These are phyloP conservation scores for Lactifluus pinguis DNA, from an alignment of 768 basidiomycete genomes.

Conservation along the genomic window DNA sequence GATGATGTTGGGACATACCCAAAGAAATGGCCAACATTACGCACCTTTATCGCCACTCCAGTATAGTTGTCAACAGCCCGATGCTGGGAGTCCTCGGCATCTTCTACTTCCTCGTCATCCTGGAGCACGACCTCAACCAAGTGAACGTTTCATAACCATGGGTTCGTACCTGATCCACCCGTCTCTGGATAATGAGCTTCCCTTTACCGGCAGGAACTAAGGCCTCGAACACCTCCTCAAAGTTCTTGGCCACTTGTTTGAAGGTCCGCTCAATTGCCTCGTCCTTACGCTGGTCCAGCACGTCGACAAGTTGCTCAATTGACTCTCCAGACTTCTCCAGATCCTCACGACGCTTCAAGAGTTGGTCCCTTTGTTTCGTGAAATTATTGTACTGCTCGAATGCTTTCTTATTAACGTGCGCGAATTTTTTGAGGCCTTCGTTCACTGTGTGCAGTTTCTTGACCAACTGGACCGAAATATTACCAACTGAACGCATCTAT, in stretches of 20 bases:
- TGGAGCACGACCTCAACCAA: conserved; percentile 21
- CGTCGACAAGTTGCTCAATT: conserved; percentile 87
- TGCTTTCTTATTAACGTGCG: conserved; percentile 98
- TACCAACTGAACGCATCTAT: not conserved
- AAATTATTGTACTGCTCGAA: conserved; percentile 98
- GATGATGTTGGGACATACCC: not conserved
- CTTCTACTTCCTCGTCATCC: conserved; percentile 70
- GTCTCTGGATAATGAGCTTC: conserved; percentile 82
- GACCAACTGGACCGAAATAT: conserved; percentile 50
- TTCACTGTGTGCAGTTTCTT: conserved; percentile 90
- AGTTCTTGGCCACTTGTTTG: conserved; percentile 95
- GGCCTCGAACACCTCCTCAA: conserved; percentile 94
- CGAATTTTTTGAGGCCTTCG: conserved; percentile 90
- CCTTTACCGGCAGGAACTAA: conserved; percentile 93
- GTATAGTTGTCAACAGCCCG: conserved; percentile 89
- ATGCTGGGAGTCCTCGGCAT: conserved; percentile 63
- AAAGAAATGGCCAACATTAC: not conserved
- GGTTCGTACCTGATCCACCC: conserved; percentile 65
- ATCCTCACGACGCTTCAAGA: conserved; percentile 79
- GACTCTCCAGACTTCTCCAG: conserved; percentile 82
- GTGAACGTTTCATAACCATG: not conserved
- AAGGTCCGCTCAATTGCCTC: conserved; percentile 98
- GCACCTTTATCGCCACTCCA: conserved; percentile 89
- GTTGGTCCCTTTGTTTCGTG: conserved; percentile 92
- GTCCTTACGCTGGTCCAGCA: conserved; percentile 93